Base-by-base conservation (phyloP, 352 stramenopile genomes). In the Phytophthora nicotianae region DNA sequence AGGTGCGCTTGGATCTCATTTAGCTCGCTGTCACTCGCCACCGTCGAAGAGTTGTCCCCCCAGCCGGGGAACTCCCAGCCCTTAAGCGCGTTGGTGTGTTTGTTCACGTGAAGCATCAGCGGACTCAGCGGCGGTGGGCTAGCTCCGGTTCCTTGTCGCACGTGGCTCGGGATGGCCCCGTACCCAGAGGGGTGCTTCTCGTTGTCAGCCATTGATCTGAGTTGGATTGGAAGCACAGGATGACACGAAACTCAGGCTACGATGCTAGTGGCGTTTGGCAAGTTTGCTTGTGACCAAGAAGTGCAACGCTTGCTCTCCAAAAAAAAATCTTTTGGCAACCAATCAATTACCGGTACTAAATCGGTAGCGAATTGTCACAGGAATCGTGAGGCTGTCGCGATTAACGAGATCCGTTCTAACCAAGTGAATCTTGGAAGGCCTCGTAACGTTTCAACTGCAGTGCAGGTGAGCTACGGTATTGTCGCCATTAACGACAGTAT, bases 51-150 rank as follows among this genome's bases (percentile, higher is more conserved):
- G 53, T 85, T 89, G 55, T 85, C 77, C 37, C 87, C 87, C 87
- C 87, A 96, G 19, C 87, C 87, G 2, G 87, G 83, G 58, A 94
- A 96, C 65, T 96, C 87, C 87, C 87, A 96, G 8, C 82, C 75
- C 66, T 91, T 86, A 50, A 94, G 77, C 49, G 81, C 63, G 60
- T 89, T 86, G 24, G 64, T 82, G 46, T 63, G 68, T 61, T 89
- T 88, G 74, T 92, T 81, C 46, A 94, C 76, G 49, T 76, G 82
- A 43, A 91, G 76, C 75, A 90, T 84, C 11, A 91, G 68, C 49
- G 82, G 82, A 50, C 72, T 89, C 27, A 89, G 70, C 52, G 84
- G 77, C 41, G 80, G 81, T 45, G 80, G 73, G 20, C 57, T 59
- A 52, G 75, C 62, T 41, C 55, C 55, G 17, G 86, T 74, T 23